Evolutionary conservation across 108 stramenopile species (phyloP).

Genomic region (Pseudonitzschia multiseries): DNA sequence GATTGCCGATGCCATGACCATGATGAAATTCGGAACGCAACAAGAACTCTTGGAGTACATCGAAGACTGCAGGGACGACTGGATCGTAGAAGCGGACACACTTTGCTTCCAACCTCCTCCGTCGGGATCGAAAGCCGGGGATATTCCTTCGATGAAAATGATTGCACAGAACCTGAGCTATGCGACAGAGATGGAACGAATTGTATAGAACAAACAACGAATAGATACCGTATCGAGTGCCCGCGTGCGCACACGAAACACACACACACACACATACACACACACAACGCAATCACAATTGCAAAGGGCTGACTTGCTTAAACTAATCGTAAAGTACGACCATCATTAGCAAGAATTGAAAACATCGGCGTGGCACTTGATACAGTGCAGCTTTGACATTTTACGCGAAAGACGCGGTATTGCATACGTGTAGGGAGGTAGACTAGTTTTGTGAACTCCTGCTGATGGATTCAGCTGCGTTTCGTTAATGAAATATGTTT

Average conservation of each 20-base stretch:
- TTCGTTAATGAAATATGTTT: too few relatives aligned
- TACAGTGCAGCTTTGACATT: too few relatives aligned
- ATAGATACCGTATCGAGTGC: not conserved
- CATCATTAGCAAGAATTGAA: not conserved
- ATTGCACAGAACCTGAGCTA: constrained; percentile 83
- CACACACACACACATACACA: not conserved
- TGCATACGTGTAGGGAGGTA: too few relatives aligned
- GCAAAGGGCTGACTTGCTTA: not conserved
- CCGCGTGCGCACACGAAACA: not conserved
- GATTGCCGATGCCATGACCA: constrained; percentile 60
- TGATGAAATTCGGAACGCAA: constrained; percentile 76
- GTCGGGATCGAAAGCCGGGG: constrained; percentile 54
- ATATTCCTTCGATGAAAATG: constrained; percentile 80
- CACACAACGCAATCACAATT: not conserved
- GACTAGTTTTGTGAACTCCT: too few relatives aligned
- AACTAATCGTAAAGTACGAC: not conserved
- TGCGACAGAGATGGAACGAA: constrained; percentile 91
- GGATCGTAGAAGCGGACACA: constrained; percentile 68
- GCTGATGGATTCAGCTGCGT: too few relatives aligned
- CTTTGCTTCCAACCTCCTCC: constrained; percentile 67
- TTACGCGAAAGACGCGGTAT: too few relatives aligned
- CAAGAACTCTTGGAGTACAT: constrained; percentile 75
- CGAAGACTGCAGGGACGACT: constrained; percentile 76
- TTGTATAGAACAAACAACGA: constrained; percentile 57
- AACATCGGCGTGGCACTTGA: too few relatives aligned